Evolutionary conservation across 352 stramenopile species (phyloP), one percentile per base, ranked within the genome.

Genomic region (Globisporangium orthogonon): DNA sequence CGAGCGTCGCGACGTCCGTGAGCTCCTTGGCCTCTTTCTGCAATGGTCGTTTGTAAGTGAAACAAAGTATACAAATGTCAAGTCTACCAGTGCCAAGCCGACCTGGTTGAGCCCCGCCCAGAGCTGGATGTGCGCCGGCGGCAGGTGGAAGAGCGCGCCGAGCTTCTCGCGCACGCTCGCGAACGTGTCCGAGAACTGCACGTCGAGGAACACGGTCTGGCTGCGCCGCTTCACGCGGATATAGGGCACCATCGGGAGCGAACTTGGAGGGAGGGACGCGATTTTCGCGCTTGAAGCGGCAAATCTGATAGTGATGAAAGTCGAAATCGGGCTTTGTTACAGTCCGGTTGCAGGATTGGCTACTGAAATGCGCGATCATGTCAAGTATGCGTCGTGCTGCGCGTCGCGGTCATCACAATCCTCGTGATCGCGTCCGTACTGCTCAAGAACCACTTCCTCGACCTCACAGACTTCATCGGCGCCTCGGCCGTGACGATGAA

Each of bases 161-260:
- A 93, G 66, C 66, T 88, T 90, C 61, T 91, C 81, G 63, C 94
- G 94, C 11, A 96, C 74, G 58, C 65, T 82, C 29, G 83, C 67
- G 64, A 96, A 95, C 40, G 79, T 86, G 51, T 96, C 86, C 18
- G 62, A 60, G 41, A 84, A 71, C 62, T 92, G 72, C 54, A 88
- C 82, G 64, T 94, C 78, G 64, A 96, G 61, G 63, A 96, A 96
- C 39, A 96, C 77, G 18, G 86, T 95, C 71, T 91, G 83, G 62
- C 78, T 88, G 44, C 77, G 66, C 56, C 87, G 74, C 80, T 96
- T 96, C n/a, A 96, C 73, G 72, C 87, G 83, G 57, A 96, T 71
- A 59, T 96, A 96, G 71, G 83, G 76, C 31, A 65, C 66, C 72
- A 82, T 80, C 37, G 11, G 37, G 7, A 17, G 37, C 37, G 11